Evolutionary conservation across 176 grass and related monocot species (phyloP).

Genomic region (Cenchrus fungigraminus): DNA sequence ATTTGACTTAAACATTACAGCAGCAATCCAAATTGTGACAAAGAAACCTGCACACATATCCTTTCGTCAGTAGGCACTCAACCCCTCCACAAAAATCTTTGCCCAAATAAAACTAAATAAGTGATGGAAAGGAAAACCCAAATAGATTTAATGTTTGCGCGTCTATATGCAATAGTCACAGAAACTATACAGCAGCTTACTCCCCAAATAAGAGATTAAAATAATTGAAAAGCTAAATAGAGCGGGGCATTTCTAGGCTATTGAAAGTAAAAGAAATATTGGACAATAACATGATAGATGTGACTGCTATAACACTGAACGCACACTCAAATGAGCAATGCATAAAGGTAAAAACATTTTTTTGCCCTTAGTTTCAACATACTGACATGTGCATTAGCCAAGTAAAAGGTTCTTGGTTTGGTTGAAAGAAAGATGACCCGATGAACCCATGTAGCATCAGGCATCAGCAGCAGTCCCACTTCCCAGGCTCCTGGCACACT

Average conservation of each 20-base stretch:
- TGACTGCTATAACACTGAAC: conserved; percentile 5
- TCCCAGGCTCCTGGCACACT: not conserved
- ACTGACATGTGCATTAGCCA: not conserved
- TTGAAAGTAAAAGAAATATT: not conserved
- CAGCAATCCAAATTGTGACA: conserved; percentile 95
- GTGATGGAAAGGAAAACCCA: not conserved
- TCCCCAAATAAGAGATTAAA: not conserved
- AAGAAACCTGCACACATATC: conserved; percentile 81
- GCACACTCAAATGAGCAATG: conserved; percentile 14
- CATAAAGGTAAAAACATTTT: not conserved
- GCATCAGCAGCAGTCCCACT: not conserved
- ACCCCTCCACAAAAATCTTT: conserved; percentile 16
- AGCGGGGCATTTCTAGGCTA: not conserved
- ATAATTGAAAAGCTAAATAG: conserved; percentile 2
- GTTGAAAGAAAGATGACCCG: conserved; percentile 3
- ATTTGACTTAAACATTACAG: conserved; percentile 99
- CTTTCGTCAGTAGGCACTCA: conserved; percentile 39
- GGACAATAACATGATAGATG: not conserved
- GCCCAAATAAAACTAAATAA: conserved; percentile 3
- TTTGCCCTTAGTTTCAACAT: conserved; percentile 11
- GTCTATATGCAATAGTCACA: not conserved
- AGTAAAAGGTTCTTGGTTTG: not conserved
- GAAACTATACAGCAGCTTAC: not conserved
- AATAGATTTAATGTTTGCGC: conserved; percentile 9
- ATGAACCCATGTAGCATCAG: not conserved